phyloP scores from a whole-genome alignment of 169 alveolate genomes.

The Cryptosporidium felis region DNA sequence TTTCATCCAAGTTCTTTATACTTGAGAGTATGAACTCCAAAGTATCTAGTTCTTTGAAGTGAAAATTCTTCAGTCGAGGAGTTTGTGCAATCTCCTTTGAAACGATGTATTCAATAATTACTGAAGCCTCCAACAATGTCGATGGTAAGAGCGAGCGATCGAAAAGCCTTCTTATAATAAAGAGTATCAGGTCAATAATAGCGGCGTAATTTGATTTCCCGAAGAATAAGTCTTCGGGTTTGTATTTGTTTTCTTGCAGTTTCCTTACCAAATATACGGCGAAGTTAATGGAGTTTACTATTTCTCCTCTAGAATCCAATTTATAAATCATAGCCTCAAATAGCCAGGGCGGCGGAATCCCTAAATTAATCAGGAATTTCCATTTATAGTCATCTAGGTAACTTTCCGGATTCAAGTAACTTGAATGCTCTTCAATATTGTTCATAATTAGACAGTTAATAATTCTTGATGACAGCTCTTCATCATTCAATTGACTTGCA shows the following conservation, averaged over 20 bases:
- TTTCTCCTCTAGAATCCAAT: conserved; percentile 2
- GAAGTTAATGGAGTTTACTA: neutral
- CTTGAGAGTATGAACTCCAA: neutral
- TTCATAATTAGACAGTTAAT: conserved; percentile 16
- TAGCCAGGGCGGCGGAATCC: conserved; percentile 22
- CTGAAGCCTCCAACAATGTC: conserved; percentile 9
- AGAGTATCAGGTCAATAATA: neutral
- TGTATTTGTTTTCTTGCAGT: neutral
- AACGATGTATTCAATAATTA: neutral
- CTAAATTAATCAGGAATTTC: conserved; percentile 2
- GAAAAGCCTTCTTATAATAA: neutral
- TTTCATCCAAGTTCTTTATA: neutral
- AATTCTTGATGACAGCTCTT: neutral
- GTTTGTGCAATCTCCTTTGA: neutral
- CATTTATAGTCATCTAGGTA: conserved; percentile 1
- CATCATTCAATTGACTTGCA: neutral
- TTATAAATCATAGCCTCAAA: conserved; percentile 41
- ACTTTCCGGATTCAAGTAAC: neutral
- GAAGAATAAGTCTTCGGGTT: conserved; percentile 24
- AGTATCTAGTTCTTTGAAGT: neutral
- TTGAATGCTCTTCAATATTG: conserved; percentile 4
- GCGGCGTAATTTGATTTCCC: neutral
- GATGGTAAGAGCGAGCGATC: neutral
- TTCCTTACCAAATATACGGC: conserved; percentile 1
- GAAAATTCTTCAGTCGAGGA: neutral